phyloP scores from a whole-genome alignment of 371 early-diverging fungal genomes.

The Furculomyces boomerangus region DNA sequence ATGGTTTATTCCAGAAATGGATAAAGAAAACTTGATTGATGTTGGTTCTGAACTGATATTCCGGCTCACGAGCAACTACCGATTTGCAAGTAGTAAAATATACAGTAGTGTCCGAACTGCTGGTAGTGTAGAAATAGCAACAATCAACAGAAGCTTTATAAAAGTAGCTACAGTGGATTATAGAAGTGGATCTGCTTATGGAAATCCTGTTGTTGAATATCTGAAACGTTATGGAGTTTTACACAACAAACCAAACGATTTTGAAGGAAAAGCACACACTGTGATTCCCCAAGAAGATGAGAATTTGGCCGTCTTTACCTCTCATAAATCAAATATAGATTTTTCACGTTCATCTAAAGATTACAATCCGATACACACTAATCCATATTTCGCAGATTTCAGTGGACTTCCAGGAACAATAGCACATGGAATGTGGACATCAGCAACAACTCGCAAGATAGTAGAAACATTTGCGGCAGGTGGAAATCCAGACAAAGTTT shows the following conservation, averaged over 20 bases:
- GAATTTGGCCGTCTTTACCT: neutral
- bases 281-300: slow-evolving; percentile 33
- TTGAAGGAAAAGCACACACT: slow-evolving; percentile 57
- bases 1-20: slow-evolving; percentile 65
- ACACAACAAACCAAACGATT: slow-evolving; percentile 4
- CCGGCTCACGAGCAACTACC: slow-evolving; percentile 40
- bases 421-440: slow-evolving; percentile 97
- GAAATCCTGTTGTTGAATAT: slow-evolving; percentile 7
- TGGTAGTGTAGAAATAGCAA: slow-evolving; percentile 57
- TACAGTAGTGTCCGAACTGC: slow-evolving; percentile 43
- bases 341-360: slow-evolving; percentile 31
- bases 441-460: slow-evolving; percentile 73
- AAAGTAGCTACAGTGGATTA: slow-evolving; percentile 61
- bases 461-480: slow-evolving; percentile 83
- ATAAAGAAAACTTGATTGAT: slow-evolving; percentile 38
- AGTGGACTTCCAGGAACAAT: slow-evolving; percentile 85
- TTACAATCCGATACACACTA: slow-evolving; percentile 91
- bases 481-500: slow-evolving; percentile 69
- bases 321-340: neutral
- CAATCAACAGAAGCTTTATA: slow-evolving; percentile 24
- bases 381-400: slow-evolving; percentile 80
- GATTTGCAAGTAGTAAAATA: slow-evolving; percentile 38
- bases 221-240: slow-evolving; percentile 3
- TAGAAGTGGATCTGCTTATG: slow-evolving; percentile 26
- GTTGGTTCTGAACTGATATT: slow-evolving; percentile 56